These are phyloP conservation scores for Mucuna pruriens DNA, from an alignment of 306 rosid genomes.

Conservation along the genomic window DNA sequence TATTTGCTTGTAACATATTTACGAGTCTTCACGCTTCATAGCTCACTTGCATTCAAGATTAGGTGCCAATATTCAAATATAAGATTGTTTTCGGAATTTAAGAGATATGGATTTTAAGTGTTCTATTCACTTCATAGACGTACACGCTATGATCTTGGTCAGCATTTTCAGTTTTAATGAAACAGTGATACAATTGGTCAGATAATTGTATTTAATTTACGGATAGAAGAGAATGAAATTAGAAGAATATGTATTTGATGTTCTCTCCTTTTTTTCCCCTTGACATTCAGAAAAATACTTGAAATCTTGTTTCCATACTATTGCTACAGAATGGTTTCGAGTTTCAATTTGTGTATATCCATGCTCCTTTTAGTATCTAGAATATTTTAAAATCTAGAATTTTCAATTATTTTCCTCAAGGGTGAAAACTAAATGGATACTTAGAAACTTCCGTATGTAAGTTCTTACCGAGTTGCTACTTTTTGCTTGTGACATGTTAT, in stretches of 20 bases:
- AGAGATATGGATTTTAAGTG: neutral
- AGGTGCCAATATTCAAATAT: neutral
- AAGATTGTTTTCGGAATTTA: neutral
- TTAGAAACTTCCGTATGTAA: neutral
- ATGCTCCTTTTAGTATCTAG: neutral
- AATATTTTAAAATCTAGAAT: neutral
- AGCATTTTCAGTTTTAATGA: neutral
- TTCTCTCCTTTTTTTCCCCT: neutral
- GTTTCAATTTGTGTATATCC: neutral
- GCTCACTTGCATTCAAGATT: neutral
- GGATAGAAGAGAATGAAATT: neutral
- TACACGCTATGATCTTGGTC: neutral
- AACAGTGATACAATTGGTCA: neutral
- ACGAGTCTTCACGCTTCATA: neutral
- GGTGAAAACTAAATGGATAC: neutral
- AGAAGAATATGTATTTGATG: neutral
- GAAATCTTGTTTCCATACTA: neutral
- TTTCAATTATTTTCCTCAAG: neutral
- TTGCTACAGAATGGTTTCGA: neutral
- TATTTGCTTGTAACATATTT: no score
- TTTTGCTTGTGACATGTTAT: slow-evolving; percentile 1
- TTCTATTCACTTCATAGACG: neutral
- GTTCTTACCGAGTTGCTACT: neutral
- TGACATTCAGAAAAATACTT: neutral
- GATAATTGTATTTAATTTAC: neutral